These are phyloP conservation scores for Tricholoma matsutake DNA, from an alignment of 768 basidiomycete genomes.

Conservation along the genomic window DNA sequence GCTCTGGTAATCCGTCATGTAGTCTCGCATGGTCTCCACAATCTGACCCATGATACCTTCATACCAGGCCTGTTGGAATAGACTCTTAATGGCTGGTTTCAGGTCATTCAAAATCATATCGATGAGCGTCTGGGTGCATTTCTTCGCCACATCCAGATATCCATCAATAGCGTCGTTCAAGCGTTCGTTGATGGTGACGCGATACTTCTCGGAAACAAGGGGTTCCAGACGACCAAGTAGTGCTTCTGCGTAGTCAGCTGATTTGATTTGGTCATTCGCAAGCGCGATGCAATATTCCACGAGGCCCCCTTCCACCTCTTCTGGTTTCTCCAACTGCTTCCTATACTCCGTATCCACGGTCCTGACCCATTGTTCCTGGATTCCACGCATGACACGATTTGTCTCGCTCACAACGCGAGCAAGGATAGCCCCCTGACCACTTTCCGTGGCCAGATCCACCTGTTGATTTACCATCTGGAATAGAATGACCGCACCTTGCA, in stretches of 20 bases:
- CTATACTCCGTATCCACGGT: conserved; percentile 82
- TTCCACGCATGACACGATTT: conserved; percentile 83
- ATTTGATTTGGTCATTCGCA: conserved; percentile 97
- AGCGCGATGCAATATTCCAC: conserved; percentile 96
- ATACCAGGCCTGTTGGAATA: conserved; percentile 90
- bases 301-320: conserved; percentile 82
- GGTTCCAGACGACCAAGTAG: conserved; percentile 84
- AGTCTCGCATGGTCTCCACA: conserved; percentile 93
- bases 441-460: conserved; percentile 91
- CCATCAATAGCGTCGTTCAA: conserved; percentile 98
- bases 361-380: conserved; percentile 86
- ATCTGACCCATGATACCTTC: conserved; percentile 85
- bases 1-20: conserved; percentile 91
- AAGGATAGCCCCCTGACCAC: conserved; percentile 91
- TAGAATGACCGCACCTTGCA: conserved; percentile 89
- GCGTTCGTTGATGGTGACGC: conserved; percentile 73
- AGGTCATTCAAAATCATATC: conserved; percentile 95
- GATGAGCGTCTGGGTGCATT: conserved; percentile 92
- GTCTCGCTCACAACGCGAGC: conserved; percentile 86
- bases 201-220: conserved; percentile 91
- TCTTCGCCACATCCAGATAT: conserved; percentile 96
- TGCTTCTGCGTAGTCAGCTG: conserved; percentile 89
- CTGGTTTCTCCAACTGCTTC: conserved; percentile 83
- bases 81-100: conserved; percentile 76
- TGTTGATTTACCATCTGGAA: conserved; percentile 99